Base-by-base conservation (phyloP, 2,329 filamentous ascomycete species). In the Aspergillus sp. region DNA sequence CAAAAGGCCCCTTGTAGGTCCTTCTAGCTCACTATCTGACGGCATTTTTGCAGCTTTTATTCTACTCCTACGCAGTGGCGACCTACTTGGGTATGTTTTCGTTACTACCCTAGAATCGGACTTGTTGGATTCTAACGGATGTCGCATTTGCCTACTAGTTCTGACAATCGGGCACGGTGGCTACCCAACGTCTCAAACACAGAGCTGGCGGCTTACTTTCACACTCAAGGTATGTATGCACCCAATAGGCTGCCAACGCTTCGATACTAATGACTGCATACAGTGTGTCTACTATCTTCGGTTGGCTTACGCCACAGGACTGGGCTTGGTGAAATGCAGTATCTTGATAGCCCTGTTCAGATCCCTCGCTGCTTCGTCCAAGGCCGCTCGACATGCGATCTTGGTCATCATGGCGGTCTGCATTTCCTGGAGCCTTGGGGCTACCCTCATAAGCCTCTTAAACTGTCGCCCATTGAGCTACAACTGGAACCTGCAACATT, bases 131-230 rank as follows among this genome's bases (percentile, higher is more conserved):
- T 23, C 44, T 47, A 55, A 59, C 30, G 11, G 13, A 41, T 13
- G 19, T n/a, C n/a, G 11, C 27, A 30, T 47, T 39, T 13, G 5
- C n/a, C 13, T 36, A 36, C 32, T 23, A 59, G 58, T 50, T n/a
- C 38, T 56, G 44, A 48, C 42, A 15, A 55, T 59, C 23, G 58
- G 58, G n/a, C 50, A 56, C 13, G 25, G 38, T 25, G 58, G 58
- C 19, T 55, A 59, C 21, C 51, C 42, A 38, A 51, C 19, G 11
- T 55, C 51, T 8, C 41, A 44, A 13, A 55, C 25, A 8, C 41
- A 47, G 15, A 11, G 30, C 17, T 59, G 58, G 58, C 38, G 52
- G 27, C 52, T 54, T 36, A 36, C 19, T 8, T 42, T 59, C 15
- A 32, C 44, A 25, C 39, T 42, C 41, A 59, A 59, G 52, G 58